A percentile compares a stretch with the other conserved stretches of the same genome.
Evolutionary conservation across 2,329 filamentous ascomycete species (phyloP).

Genomic region (Colletotrichum lentis): DNA sequence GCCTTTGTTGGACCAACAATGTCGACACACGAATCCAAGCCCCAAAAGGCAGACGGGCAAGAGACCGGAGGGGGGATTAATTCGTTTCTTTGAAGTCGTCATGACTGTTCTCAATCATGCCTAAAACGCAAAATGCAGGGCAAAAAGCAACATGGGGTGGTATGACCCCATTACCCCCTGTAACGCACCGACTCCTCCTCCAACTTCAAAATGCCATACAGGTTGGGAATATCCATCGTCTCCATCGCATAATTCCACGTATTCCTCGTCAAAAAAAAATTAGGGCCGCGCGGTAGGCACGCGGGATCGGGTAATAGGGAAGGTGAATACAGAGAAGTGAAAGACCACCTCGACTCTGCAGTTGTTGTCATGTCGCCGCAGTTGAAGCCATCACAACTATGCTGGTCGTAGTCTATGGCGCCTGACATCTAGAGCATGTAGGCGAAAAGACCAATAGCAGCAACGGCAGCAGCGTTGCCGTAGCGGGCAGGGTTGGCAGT

Average conservation of each 20-base stretch:
- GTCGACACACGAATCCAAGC: not conserved
- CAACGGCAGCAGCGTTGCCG: conserved; percentile 54
- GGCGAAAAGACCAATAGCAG: conserved; percentile 62
- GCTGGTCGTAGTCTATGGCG: not conserved
- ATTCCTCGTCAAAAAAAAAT: conserved; percentile 38
- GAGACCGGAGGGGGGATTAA: conserved; percentile 17
- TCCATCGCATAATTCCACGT: conserved; percentile 36
- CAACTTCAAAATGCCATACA: conserved; percentile 35
- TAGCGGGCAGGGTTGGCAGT: conserved; percentile 55
- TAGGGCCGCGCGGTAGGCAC: conserved; percentile 28
- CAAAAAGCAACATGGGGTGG: conserved; percentile 27
- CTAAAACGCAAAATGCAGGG: conserved; percentile 33
- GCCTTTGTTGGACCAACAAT: not conserved
- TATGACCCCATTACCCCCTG: conserved; percentile 19
- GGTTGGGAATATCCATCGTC: conserved; percentile 38
- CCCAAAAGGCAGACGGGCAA: not conserved
- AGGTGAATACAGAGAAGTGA: conserved; percentile 40
- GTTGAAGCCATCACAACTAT: not conserved
- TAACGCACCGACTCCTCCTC: conserved; percentile 35
- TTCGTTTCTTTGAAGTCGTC: conserved; percentile 35
- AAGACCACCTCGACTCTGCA: conserved; percentile 3
- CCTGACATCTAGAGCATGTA: conserved; percentile 55
- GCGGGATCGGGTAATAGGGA: conserved; percentile 35
- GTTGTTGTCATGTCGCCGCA: conserved; percentile 1
- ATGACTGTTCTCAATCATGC: conserved; percentile 35